These are phyloP conservation scores for Tinospora cordifolia DNA, from an alignment of 164 flowering plant species.

Conservation along the genomic window DNA sequence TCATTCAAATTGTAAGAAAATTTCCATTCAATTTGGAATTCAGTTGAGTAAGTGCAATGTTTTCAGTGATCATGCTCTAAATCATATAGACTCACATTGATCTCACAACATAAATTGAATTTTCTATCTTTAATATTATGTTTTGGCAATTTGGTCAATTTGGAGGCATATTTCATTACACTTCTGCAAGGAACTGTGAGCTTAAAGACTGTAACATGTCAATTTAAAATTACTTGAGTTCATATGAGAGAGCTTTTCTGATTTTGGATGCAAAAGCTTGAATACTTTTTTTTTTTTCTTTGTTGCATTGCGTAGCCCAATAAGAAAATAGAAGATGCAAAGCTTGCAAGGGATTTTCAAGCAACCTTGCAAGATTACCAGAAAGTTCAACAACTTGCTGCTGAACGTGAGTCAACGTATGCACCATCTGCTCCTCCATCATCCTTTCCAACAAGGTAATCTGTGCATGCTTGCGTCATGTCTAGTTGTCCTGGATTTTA, in stretches of 20 bases:
- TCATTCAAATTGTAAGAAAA: too few relatives aligned
- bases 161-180: neutral
- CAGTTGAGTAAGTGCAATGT: too few relatives aligned
- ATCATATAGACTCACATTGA: too few relatives aligned
- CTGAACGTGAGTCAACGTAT: constrained; percentile 63
- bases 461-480: neutral
- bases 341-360: constrained; percentile 75
- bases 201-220: too few relatives aligned
- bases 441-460: constrained; percentile 20
- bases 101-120: too few relatives aligned
- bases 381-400: constrained; percentile 65
- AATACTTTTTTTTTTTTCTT: constrained; percentile 3
- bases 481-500: neutral
- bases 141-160: neutral
- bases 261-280: too few relatives aligned
- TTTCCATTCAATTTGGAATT: too few relatives aligned
- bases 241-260: too few relatives aligned
- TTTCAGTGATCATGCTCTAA: too few relatives aligned
- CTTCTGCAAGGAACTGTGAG: neutral
- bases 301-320: constrained; percentile 30
- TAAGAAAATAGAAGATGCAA: constrained; percentile 66
- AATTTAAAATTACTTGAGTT: too few relatives aligned
- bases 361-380: constrained; percentile 58
- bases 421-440: constrained; percentile 37
- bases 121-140: too few relatives aligned